Conservation (phyloP, 2,329 filamentous ascomycete species). For the Basipetospora chlamydospora region DNA sequence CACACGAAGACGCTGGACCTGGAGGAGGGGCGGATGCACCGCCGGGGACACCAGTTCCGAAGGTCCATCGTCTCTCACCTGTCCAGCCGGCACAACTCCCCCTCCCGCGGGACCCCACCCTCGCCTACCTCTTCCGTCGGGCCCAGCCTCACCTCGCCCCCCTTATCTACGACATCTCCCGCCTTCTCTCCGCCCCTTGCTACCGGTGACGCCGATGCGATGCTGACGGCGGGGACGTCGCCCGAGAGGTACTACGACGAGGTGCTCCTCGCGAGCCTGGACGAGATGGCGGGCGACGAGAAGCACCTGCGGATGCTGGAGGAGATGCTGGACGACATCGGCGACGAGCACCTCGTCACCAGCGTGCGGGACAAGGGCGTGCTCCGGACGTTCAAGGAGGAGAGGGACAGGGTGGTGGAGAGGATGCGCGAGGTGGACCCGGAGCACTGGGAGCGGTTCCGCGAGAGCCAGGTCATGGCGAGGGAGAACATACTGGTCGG, state of each 20-base stretch:
- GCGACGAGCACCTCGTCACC: slow-evolving; percentile 40
- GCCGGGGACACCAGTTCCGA: slow-evolving; percentile 42
- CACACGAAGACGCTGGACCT: slow-evolving; percentile 37
- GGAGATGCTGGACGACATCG: slow-evolving; percentile 48
- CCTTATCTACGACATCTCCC: no score
- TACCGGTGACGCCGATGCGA: no score
- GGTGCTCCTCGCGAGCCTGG: slow-evolving; percentile 29
- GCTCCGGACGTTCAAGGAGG: slow-evolving; percentile 45
- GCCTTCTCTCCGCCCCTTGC: no score
- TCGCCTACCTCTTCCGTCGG: no score
- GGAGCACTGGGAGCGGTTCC: slow-evolving; percentile 48
- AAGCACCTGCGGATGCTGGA: slow-evolving; percentile 38
- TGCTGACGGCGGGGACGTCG: no score
- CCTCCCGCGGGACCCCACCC: no score
- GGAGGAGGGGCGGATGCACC: slow-evolving; percentile 42
- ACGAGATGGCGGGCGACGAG: slow-evolving; percentile 35
- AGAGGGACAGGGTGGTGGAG: slow-evolving; percentile 34
- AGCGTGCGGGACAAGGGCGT: slow-evolving; percentile 43
- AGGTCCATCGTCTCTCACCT: slow-evolving; percentile 34
- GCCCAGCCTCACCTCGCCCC: no score
- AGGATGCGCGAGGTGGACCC: slow-evolving; percentile 46
- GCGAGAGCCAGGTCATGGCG: slow-evolving; percentile 34
- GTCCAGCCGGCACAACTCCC: no score
- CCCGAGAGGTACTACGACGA: slow-evolving; percentile 31
- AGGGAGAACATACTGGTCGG: slow-evolving; percentile 3